Percentiles rank a stretch among this genome's conserved stretches.
These are phyloP conservation scores for Pythium myriotylum DNA, from an alignment of 352 stramenopile species.

Conservation along the genomic window DNA sequence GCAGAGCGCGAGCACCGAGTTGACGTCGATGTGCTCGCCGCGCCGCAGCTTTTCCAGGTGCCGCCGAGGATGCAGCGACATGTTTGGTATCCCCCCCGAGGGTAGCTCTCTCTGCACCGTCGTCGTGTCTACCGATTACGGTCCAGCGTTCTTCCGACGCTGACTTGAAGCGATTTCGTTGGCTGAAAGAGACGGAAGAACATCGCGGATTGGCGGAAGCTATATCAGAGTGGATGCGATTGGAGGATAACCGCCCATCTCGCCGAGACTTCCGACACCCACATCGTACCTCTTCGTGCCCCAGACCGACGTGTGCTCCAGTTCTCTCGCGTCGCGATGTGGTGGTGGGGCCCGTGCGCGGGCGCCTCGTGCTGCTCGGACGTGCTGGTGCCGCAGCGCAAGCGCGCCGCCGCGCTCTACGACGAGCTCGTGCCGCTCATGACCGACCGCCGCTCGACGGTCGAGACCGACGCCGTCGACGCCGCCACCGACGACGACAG, in stretches of 20 bases:
- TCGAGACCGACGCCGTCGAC: background rate
- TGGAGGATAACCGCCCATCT: conserved; percentile 7
- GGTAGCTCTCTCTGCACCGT: background rate
- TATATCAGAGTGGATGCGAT: background rate
- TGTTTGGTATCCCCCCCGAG: background rate
- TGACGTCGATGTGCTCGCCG: conserved; percentile 86
- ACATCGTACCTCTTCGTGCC: conserved; percentile 2
- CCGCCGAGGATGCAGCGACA: conserved; percentile 30
- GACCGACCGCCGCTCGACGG: conserved; percentile 21
- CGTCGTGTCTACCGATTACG: conserved; percentile 2
- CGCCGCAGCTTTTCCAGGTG: conserved; percentile 72
- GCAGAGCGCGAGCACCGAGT: conserved; percentile 88
- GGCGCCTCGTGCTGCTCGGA: conserved; percentile 52
- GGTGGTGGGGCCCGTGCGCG: conserved; percentile 66
- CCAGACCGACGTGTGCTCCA: background rate
- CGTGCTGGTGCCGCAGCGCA: conserved; percentile 26
- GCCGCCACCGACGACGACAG: conserved; percentile 9
- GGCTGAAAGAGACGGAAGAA: conserved; percentile 11
- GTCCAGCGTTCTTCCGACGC: background rate
- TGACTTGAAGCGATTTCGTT: conserved; percentile 7
- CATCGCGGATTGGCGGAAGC: conserved; percentile 16
- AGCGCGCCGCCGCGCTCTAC: conserved; percentile 37
- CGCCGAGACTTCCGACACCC: too few relatives aligned
- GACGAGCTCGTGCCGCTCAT: conserved; percentile 51
- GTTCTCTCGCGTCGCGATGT: conserved; percentile 35